Conservation (phyloP, 2,329 filamentous ascomycete genomes). For the Phyllosticta citribraziliensis region DNA sequence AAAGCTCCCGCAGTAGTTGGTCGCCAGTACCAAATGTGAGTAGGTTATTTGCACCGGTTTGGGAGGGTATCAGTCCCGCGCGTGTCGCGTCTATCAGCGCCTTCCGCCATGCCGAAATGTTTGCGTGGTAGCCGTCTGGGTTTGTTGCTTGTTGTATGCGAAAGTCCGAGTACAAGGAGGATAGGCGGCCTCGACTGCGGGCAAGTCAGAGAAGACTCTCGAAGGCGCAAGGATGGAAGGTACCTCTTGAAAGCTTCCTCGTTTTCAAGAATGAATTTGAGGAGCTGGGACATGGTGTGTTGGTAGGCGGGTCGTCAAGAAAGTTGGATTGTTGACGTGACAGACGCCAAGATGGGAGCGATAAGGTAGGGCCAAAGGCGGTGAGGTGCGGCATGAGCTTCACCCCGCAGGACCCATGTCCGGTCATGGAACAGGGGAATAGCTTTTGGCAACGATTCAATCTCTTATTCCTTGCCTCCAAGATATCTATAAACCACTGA, state of each 20-base stretch:
- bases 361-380: not conserved
- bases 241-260: slow-evolving; percentile 42
- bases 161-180: slow-evolving; percentile 85
- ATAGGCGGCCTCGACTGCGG: slow-evolving; percentile 56
- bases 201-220: not conserved
- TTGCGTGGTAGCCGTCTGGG: slow-evolving; percentile 75
- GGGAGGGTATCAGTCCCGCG: slow-evolving; percentile 47
- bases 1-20: slow-evolving; percentile 58
- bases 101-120: slow-evolving; percentile 67
- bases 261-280: slow-evolving; percentile 47
- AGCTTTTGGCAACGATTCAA: not conserved
- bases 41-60: slow-evolving; percentile 32
- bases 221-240: not conserved
- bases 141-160: slow-evolving; percentile 63
- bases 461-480: slow-evolving; percentile 32
- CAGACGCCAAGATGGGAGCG: slow-evolving; percentile 2
- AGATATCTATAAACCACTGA: slow-evolving; percentile 42
- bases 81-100: slow-evolving; percentile 61
- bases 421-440: not conserved
- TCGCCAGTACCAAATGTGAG: slow-evolving; percentile 47
- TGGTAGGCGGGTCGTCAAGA: not conserved
- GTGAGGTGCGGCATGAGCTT: not conserved
- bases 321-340: slow-evolving; percentile 7
- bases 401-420: not conserved
- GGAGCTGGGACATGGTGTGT: slow-evolving; percentile 53